Percentiles rank a stretch among this genome's conserved stretches.
These are phyloP conservation scores for Ustilago hordei DNA, from an alignment of 1,284 basidiomycete species.

Conservation along the genomic window DNA sequence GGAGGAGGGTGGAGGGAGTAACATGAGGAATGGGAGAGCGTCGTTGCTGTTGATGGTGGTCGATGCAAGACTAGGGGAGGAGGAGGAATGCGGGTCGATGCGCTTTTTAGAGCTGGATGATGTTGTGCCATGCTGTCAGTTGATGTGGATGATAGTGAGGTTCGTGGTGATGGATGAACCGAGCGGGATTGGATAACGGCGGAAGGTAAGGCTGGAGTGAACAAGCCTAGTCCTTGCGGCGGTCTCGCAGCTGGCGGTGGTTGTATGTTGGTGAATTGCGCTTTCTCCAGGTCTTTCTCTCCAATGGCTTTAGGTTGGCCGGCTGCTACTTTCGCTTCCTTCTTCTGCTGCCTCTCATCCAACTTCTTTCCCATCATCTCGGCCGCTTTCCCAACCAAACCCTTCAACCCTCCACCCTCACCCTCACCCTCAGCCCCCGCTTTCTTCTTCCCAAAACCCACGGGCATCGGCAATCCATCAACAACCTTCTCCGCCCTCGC, in stretches of 20 bases:
- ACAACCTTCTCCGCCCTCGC: slow-evolving; percentile 28
- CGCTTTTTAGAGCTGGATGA: background rate
- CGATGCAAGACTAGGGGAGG: background rate
- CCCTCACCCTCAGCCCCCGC: background rate
- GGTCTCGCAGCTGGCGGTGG: background rate
- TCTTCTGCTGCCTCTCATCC: background rate
- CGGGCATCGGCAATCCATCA: slow-evolving; percentile 17
- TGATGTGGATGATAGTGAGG: background rate
- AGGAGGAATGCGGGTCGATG: background rate
- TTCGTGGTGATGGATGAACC: background rate
- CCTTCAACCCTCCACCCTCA: background rate
- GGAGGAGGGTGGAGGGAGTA: slow-evolving; percentile 5
- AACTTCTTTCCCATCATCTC: background rate
- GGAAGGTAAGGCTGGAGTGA: slow-evolving; percentile 26
- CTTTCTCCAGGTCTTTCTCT: slow-evolving; percentile 1
- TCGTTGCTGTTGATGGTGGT: background rate
- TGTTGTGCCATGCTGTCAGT: background rate
- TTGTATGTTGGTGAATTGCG: background rate
- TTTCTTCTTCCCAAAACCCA: background rate
- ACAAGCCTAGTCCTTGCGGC: slow-evolving; percentile 11
- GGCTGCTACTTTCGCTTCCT: background rate
- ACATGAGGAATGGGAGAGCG: background rate
- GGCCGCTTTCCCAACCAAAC: background rate
- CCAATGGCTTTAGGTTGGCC: background rate
- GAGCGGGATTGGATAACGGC: slow-evolving; percentile 14